These are phyloP conservation scores for Peniophora sp. DNA, from an alignment of 1,284 basidiomycete genomes.

Conservation along the genomic window DNA sequence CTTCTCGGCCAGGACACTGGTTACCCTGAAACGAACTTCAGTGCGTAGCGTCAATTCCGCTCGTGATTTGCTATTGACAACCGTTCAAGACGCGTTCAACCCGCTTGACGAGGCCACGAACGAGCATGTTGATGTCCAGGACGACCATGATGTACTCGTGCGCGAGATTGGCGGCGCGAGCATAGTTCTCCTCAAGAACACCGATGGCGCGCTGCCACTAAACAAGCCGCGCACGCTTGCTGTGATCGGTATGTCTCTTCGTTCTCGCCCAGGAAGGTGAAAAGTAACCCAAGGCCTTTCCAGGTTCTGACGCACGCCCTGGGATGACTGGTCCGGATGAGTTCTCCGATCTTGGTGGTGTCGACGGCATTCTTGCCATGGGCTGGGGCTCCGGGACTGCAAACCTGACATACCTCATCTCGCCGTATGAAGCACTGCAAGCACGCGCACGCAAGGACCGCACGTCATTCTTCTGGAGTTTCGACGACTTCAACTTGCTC, in stretches of 20 bases:
- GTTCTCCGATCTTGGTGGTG: conserved; percentile 34
- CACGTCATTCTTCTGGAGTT: conserved; percentile 1
- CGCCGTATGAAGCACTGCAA: conserved; percentile 6
- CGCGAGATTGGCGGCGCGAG: conserved; percentile 50
- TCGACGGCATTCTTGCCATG: conserved; percentile 48
- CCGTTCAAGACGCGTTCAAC: neutral
- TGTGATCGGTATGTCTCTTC: conserved; percentile 19
- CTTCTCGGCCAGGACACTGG: conserved; percentile 48
- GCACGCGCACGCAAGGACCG: conserved; percentile 12
- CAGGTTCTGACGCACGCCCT: conserved; percentile 51
- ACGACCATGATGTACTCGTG: conserved; percentile 39
- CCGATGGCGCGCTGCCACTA: conserved; percentile 45
- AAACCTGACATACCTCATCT: conserved; percentile 11
- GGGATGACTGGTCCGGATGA: conserved; percentile 46
- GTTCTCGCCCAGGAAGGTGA: conserved; percentile 8
- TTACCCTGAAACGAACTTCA: conserved; percentile 37
- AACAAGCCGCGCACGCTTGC: conserved; percentile 25
- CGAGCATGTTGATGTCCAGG: conserved; percentile 39
- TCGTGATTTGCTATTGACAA: conserved; percentile 9
- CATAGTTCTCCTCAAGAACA: conserved; percentile 60
- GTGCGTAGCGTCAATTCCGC: neutral
- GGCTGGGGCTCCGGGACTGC: conserved; percentile 54
- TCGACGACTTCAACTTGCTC: conserved; percentile 5
- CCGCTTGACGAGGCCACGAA: conserved; percentile 13
- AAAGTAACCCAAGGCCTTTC: conserved; percentile 12